A percentile compares a stretch with the other conserved stretches of the same genome.
Evolutionary conservation across 768 basidiomycete genomes (phyloP).

Genomic region (Lepiota venenata): DNA sequence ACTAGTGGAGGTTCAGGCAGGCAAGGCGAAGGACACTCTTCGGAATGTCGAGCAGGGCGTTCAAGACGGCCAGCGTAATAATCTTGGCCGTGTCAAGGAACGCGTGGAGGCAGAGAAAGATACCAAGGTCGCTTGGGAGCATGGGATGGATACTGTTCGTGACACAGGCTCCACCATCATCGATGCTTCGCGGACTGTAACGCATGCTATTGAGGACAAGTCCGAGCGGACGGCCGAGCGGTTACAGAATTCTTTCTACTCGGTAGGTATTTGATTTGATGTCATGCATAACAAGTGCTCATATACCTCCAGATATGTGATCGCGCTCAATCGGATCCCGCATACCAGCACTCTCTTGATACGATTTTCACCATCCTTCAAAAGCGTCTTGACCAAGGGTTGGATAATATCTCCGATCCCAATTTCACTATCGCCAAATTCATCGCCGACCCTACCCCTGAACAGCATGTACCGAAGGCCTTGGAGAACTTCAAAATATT

Average conservation of each 20-base stretch:
- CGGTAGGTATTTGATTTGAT: slow-evolving; percentile 31
- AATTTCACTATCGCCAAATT: slow-evolving; percentile 51
- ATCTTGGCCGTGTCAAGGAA: slow-evolving; percentile 50
- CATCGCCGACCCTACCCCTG: slow-evolving; percentile 59
- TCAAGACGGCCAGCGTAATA: slow-evolving; percentile 56
- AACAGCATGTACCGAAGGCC: slow-evolving; percentile 56
- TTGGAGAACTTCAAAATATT: slow-evolving; percentile 44
- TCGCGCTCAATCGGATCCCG: slow-evolving; percentile 57
- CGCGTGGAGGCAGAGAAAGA: slow-evolving; percentile 48
- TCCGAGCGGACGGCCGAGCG: slow-evolving; percentile 37
- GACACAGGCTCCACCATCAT: slow-evolving; percentile 54
- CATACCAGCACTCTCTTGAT: slow-evolving; percentile 54
- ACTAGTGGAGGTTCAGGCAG: slow-evolving; percentile 49
- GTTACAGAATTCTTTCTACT: slow-evolving; percentile 49
- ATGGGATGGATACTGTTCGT: slow-evolving; percentile 65
- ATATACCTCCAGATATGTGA: slow-evolving; percentile 47
- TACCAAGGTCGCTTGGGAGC: slow-evolving; percentile 54
- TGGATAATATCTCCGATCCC: slow-evolving; percentile 45
- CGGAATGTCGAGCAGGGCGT: slow-evolving; percentile 56
- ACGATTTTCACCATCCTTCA: slow-evolving; percentile 55
- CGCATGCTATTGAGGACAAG: slow-evolving; percentile 39
- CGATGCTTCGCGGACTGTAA: slow-evolving; percentile 44
- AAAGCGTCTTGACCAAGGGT: slow-evolving; percentile 50
- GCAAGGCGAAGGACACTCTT: slow-evolving; percentile 46
- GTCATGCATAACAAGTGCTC: background rate